Conservation (phyloP, 495 filamentous ascomycete species). For the Collariella sp. region DNA sequence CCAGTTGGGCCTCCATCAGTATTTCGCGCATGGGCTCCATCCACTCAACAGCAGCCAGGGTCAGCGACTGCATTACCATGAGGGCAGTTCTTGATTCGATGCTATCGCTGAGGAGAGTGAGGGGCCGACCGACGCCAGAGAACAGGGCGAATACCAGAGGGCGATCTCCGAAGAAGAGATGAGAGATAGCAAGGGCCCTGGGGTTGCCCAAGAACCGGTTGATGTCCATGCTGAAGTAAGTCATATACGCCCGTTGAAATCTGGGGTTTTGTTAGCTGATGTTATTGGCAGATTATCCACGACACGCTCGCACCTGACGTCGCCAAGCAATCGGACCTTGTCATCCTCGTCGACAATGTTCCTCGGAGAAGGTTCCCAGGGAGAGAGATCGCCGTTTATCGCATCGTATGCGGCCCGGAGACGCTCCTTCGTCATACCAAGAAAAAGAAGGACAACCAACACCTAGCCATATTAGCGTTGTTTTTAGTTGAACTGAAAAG, state of each 20-base stretch:
- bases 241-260: constrained; percentile 27
- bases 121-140: constrained; percentile 17
- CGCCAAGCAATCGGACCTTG: constrained; percentile 16
- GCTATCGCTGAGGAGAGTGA: constrained; percentile 23
- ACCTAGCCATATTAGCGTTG: constrained; percentile 11
- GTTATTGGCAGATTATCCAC: neutral
- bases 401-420: constrained; percentile 17
- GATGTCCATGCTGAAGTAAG: constrained; percentile 29
- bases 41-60: constrained; percentile 22
- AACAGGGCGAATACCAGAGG: constrained; percentile 27
- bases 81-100: constrained; percentile 22
- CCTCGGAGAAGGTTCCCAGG: constrained; percentile 21
- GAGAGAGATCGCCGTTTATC: constrained; percentile 6
- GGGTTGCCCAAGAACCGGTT: constrained; percentile 14
- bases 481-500: neutral
- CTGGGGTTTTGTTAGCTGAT: constrained; percentile 1
- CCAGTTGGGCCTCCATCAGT: constrained; percentile 16
- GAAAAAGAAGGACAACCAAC: constrained; percentile 20
- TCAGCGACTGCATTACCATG: constrained; percentile 22
- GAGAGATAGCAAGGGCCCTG: constrained; percentile 15
- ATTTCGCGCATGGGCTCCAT: constrained; percentile 16
- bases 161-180: constrained; percentile 17
- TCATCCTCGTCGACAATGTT: constrained; percentile 15
- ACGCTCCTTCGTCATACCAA: constrained; percentile 11
- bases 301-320: constrained; percentile 9